Conservation (phyloP, 768 basidiomycete species). For the Steccherinum ochraceum region DNA sequence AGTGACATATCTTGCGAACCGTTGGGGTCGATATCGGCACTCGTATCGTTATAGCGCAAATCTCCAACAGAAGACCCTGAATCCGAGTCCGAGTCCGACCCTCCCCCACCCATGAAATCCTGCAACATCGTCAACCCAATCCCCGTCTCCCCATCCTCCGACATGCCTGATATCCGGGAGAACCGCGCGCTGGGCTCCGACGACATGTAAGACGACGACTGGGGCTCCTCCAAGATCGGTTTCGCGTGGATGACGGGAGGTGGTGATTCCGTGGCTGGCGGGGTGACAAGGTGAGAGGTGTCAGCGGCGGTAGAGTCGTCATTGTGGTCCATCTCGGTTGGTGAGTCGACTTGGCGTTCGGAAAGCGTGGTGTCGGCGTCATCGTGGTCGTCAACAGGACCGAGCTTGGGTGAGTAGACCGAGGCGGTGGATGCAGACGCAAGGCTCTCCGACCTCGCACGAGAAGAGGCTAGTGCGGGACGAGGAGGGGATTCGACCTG, state of each 20-base stretch:
- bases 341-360: constrained; percentile 9
- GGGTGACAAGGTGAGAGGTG: not conserved
- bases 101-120: constrained; percentile 35
- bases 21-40: too few relatives aligned
- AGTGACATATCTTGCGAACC: not conserved
- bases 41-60: too few relatives aligned
- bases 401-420: not conserved
- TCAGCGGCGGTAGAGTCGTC: not conserved
- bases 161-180: constrained; percentile 28
- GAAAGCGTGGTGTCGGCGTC: not conserved
- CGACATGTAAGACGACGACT: constrained; percentile 8
- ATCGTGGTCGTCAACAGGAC: not conserved
- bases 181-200: constrained; percentile 19
- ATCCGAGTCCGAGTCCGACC: constrained; percentile 11
- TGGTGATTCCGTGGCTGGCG: constrained; percentile 3
- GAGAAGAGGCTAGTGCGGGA: not conserved
- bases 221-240: constrained; percentile 2
- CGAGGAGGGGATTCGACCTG: not conserved
- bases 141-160: constrained; percentile 56
- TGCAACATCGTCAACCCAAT: constrained; percentile 67
- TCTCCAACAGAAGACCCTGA: too few relatives aligned
- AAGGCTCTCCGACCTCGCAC: not conserved
- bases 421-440: not conserved
- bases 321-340: constrained; percentile 2
- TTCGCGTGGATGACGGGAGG: not conserved